Base-by-base conservation (phyloP, 192 early-diverging fungal species). In the Backusella psychrophila region DNA sequence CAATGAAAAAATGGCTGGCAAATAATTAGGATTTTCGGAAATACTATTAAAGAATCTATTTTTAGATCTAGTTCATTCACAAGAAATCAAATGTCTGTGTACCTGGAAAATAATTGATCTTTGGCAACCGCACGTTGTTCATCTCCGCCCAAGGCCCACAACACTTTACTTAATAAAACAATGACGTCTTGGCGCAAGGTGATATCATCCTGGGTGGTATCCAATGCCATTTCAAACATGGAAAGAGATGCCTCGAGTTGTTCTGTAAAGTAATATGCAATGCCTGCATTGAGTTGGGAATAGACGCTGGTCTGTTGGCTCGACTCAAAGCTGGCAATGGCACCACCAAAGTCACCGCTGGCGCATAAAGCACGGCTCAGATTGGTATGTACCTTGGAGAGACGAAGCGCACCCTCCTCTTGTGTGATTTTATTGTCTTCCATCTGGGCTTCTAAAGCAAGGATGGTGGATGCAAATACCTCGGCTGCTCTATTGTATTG, bases 71-170 rank as follows among this genome's bases (percentile, higher is more conserved):
- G 36, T 33, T 33, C 33, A 33, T 33, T 31, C 31, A 1, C 31
- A 31, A 31, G 31, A 31, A 31, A 31, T 31, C 31, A 31, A 31
- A 31, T 31, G 31, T 31, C 26, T 39, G 7, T 70, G 31, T 81
- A 90, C 90, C 92, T 91, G 63, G 82, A 71, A 67, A 97, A 85
- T 67, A 98, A 82, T 75, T 96, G 89, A 42, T 95, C 88, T 77
- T 94, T 93, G 35, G 94, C 95, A 39, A 96, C 82, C 6, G 79
- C 84, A 17, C 91, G 81, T 74, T 97, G 94, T 73, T 94, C 91
- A 34, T 87, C 85, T 6, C 89, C 90, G 36, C 94, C 95, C 36
- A 98, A 81, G 1, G 95, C 95, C 93, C 95, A 97, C 66, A 98
- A 85, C 0, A 97, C 96, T 81, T 96, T 93, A 66, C 91, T 91